A percentile compares a stretch with the other conserved stretches of the same genome.
phyloP scores from a whole-genome alignment of 2,329 filamentous ascomycete species.

The Cercospora sp. region DNA sequence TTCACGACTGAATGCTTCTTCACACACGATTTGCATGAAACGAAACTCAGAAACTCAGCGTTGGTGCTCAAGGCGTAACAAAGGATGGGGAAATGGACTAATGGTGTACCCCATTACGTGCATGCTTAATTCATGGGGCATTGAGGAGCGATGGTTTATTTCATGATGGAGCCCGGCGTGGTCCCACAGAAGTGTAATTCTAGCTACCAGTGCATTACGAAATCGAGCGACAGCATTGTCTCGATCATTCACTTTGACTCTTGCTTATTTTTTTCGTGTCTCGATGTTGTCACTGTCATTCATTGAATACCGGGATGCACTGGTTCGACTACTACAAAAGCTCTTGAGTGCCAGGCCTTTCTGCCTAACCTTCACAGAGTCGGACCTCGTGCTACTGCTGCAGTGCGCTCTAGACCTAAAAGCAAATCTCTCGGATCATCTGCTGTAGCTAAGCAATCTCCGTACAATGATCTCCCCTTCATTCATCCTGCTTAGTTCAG shows the following conservation, averaged over 20 bases:
- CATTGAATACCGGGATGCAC: too few relatives aligned
- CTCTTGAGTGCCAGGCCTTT: too few relatives aligned
- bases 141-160: conserved; percentile 19
- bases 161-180: conserved; percentile 15
- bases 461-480: too few relatives aligned
- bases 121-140: conserved; percentile 20
- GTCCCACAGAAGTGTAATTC: conserved; percentile 5
- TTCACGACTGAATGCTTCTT: conserved; percentile 16
- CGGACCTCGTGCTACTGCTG: too few relatives aligned
- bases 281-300: background rate
- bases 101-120: conserved; percentile 28
- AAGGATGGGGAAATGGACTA: conserved; percentile 15
- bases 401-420: too few relatives aligned
- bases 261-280: background rate
- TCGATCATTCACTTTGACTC: background rate
- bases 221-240: background rate
- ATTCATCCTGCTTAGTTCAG: too few relatives aligned
- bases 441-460: too few relatives aligned
- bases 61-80: conserved; percentile 28
- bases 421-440: too few relatives aligned
- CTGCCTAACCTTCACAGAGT: too few relatives aligned
- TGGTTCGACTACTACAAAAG: too few relatives aligned
- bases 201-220: background rate
- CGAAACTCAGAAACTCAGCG: conserved; percentile 3
- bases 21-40: conserved; percentile 18